phyloP scores from a whole-genome alignment of 305 asterid genomes.

The Lippia alba region DNA sequence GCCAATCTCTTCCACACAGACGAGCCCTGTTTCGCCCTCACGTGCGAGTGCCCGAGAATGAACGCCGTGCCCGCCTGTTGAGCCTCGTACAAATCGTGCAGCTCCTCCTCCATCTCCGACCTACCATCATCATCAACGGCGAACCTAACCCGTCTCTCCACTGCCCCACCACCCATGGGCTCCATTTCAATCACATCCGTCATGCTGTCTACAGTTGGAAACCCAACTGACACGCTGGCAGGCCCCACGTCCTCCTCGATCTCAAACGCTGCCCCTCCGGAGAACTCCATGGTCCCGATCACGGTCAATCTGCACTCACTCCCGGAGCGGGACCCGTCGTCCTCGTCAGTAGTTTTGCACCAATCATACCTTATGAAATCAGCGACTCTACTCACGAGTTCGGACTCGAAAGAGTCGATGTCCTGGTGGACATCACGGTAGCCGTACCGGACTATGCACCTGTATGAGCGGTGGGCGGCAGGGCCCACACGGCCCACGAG shows the following conservation, averaged over 20 bases:
- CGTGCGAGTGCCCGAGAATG: conserved; percentile 89
- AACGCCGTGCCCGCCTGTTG: conserved; percentile 86
- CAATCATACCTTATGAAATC: conserved; percentile 86
- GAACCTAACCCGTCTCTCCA: conserved; percentile 61
- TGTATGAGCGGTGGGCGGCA: conserved; percentile 73
- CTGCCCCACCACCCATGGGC: conserved; percentile 11
- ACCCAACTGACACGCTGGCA: conserved; percentile 68
- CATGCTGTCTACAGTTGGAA: conserved; percentile 55
- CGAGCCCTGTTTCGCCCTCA: conserved; percentile 83
- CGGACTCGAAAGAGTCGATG: conserved; percentile 82
- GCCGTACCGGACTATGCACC: conserved; percentile 95
- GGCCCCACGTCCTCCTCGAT: conserved; percentile 62
- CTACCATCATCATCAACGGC: conserved; percentile 47
- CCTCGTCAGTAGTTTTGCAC: conserved; percentile 52
- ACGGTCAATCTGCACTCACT: conserved; percentile 72
- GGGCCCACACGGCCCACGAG: conserved; percentile 97
- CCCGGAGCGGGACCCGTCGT: conserved; percentile 48
- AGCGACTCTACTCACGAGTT: conserved; percentile 61
- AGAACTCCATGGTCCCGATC: conserved; percentile 63
- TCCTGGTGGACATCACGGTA: conserved; percentile 96
- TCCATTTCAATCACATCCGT: conserved; percentile 58
- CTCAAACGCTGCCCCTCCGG: conserved; percentile 56
- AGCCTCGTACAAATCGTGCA: conserved; percentile 71
- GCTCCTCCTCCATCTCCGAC: conserved; percentile 64
- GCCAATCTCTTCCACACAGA: conserved; percentile 79